Percentiles rank a stretch among this genome's conserved stretches.
Evolutionary conservation across 1,139 yeast species (phyloP).

Genomic region (Wickerhamiella pararugosa): DNA sequence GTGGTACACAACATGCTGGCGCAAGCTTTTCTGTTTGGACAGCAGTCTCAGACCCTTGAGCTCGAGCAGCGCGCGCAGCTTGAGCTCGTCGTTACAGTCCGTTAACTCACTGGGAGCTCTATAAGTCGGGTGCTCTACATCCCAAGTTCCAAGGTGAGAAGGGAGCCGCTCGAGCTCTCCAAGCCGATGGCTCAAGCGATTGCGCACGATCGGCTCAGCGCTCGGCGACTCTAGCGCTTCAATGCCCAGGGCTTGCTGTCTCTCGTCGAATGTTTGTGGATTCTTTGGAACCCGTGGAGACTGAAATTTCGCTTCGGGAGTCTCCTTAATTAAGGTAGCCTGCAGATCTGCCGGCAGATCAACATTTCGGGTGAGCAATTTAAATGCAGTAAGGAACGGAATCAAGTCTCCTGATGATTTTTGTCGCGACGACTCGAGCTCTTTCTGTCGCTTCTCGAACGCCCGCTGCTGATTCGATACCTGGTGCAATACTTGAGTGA

Average conservation of each 20-base stretch:
- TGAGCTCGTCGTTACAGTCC: conserved; percentile 32
- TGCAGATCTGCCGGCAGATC: conserved; percentile 46
- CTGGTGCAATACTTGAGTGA: conserved; percentile 21
- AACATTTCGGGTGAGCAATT: conserved; percentile 59
- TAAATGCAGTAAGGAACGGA: conserved; percentile 61
- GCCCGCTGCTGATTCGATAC: conserved; percentile 25
- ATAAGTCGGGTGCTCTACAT: conserved; percentile 27
- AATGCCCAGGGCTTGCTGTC: background rate
- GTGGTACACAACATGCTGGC: conserved; percentile 55
- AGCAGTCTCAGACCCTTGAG: conserved; percentile 66
- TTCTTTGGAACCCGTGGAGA: background rate
- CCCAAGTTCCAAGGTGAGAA: conserved; percentile 56
- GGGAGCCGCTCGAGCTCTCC: conserved; percentile 65
- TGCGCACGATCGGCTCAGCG: conserved; percentile 26
- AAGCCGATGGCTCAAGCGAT: conserved; percentile 48
- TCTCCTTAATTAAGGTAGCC: conserved; percentile 25
- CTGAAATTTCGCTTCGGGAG: conserved; percentile 14
- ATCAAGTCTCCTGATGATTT: conserved; percentile 18
- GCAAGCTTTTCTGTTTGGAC: conserved; percentile 70
- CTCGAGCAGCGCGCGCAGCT: conserved; percentile 60
- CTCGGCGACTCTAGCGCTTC: conserved; percentile 14
- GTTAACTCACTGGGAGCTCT: conserved; percentile 32
- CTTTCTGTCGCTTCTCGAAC: conserved; percentile 23
- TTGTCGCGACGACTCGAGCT: conserved; percentile 16
- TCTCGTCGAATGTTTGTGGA: background rate